phyloP scores from a whole-genome alignment of 2,329 filamentous ascomycete genomes.

The Aspergillus brasiliensis region DNA sequence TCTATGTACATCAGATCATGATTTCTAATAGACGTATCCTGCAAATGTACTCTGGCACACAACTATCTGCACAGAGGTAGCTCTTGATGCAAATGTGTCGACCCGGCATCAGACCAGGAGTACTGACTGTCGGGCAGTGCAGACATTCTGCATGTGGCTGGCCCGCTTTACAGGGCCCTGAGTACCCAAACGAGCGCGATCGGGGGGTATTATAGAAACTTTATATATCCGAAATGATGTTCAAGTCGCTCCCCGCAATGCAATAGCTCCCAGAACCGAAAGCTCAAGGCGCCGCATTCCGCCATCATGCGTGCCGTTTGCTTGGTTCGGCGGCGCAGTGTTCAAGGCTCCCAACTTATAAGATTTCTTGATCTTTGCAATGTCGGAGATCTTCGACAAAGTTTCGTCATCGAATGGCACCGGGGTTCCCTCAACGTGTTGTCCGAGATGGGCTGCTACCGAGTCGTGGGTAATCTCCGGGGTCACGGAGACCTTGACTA shows the following conservation, averaged over 20 bases:
- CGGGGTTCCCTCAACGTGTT: slow-evolving; percentile 63
- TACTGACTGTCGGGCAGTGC: neutral
- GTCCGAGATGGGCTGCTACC: slow-evolving; percentile 61
- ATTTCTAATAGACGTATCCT: neutral
- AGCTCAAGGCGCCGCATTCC: slow-evolving; percentile 57
- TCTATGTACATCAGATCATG: neutral
- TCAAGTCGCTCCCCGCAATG: slow-evolving; percentile 64
- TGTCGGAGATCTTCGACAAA: slow-evolving; percentile 63
- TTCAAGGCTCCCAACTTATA: slow-evolving; percentile 76
- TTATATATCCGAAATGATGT: neutral
- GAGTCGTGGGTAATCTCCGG: slow-evolving; percentile 50
- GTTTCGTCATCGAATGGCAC: slow-evolving; percentile 64
- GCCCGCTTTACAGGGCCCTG: neutral
- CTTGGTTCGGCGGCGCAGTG: slow-evolving; percentile 35
- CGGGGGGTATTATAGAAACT: neutral
- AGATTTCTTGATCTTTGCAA: slow-evolving; percentile 73
- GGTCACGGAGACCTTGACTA: slow-evolving; percentile 72
- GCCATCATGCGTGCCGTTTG: slow-evolving; percentile 25
- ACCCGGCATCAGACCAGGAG: too few relatives aligned
- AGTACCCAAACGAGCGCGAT: neutral
- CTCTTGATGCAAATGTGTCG: neutral
- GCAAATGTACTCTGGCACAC: neutral
- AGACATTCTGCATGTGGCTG: neutral
- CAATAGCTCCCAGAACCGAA: slow-evolving; percentile 74
- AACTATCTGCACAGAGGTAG: neutral